Evolutionary conservation across 2,329 filamentous ascomycete genomes (phyloP), one percentile per base, ranked within the genome.

Genomic region (Calonectria montana): DNA sequence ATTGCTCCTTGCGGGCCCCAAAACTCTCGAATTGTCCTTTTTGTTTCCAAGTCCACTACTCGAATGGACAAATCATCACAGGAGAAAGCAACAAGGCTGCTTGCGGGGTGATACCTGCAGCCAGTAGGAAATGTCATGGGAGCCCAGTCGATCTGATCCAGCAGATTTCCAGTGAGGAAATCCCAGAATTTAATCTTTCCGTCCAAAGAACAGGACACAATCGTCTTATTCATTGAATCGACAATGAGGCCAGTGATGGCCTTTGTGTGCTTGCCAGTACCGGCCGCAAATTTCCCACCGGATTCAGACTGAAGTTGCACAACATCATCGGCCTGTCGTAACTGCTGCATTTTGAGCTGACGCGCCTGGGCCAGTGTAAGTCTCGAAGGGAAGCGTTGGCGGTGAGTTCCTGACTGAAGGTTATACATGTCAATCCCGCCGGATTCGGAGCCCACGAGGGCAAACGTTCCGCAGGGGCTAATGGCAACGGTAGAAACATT

Each of bases 121-220:
- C 90, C 91, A 0, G 91, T 94, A 65, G 97, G 92, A 55, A 92
- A 90, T 5, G 92, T 92, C 89, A 94, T 94, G 7, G 83, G 83
- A 53, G 93, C 91, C 93, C 95, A 97, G 81, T 96, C 92, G 64
- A 98, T 91, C 80, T 98, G 92, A 73, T 96, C 90, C 13, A 94
- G 81, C 3, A 98, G 88, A 53, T 91, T 89, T 9, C 96, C 97
- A 0, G 94, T 94, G n/a, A 91, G 84, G 74, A 99, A 97, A 75
- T 97, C 94, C 97, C 97, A 99, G 81, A 99, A 98, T 86, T 98
- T 98, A 78, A 98, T 89, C 82, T 93, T 97, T 37, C 97, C 97
- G 82, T 99, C 97, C 16, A 95, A 85, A 2, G 94, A 93, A 81
- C 95, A 97, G 72, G 95, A 97, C 50, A 98, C 91, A 62, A 98